Evolutionary conservation across 306 rosid genomes (phyloP).

Genomic region (Prunus armeniaca): DNA sequence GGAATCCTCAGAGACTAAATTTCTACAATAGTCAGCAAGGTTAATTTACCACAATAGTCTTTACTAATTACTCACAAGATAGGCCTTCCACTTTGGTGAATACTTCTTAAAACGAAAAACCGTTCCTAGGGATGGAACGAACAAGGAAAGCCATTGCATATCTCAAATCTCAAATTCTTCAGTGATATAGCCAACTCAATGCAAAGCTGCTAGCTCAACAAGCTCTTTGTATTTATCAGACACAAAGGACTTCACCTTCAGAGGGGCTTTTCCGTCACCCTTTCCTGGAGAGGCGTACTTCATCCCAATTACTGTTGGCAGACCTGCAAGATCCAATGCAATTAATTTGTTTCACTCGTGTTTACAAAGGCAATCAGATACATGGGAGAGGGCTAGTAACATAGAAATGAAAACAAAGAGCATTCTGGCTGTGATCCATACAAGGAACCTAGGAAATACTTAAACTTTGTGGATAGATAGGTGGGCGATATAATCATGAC

Average conservation of each 20-base stretch:
- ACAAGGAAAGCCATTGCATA: not conserved
- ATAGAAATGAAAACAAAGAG: not conserved
- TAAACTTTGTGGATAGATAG: no score
- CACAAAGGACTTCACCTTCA: conserved; percentile 68
- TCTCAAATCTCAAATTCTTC: not conserved
- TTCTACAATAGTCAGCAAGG: not conserved
- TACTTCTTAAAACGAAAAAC: not conserved
- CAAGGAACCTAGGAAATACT: not conserved
- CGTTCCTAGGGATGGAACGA: not conserved
- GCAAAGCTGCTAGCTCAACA: conserved; percentile 55
- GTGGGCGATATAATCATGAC: not conserved
- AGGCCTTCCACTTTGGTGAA: not conserved
- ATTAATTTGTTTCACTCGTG: conserved; percentile 1
- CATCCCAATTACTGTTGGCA: conserved; percentile 76
- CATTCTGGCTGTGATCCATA: not conserved
- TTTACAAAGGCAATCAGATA: not conserved
- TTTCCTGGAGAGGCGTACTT: conserved; percentile 66
- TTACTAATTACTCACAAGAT: not conserved
- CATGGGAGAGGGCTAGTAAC: not conserved
- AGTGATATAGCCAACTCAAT: conserved; percentile 32
- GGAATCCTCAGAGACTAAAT: not conserved
- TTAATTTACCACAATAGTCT: not conserved
- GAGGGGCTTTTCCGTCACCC: conserved; percentile 42
- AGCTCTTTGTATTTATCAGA: conserved; percentile 56
- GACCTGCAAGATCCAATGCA: conserved; percentile 42